phyloP scores from a whole-genome alignment of 2,329 filamentous ascomycete species.

The Aspergillus novofumigatus region DNA sequence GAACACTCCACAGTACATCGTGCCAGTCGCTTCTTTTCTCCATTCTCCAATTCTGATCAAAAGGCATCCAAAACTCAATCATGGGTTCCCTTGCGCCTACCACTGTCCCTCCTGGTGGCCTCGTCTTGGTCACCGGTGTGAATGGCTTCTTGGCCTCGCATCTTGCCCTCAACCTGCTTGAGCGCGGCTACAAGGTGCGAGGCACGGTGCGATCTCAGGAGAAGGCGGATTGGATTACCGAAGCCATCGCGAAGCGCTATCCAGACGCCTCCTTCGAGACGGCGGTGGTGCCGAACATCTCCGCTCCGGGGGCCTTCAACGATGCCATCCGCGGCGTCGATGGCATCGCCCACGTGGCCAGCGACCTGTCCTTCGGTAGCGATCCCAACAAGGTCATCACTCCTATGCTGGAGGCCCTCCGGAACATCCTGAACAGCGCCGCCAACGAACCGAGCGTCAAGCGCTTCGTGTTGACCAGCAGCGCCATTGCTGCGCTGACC shows the following conservation, averaged over 20 bases:
- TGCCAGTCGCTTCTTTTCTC: background rate
- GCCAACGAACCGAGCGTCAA: background rate
- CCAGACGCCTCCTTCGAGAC: background rate
- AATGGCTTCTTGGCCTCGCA: conserved; percentile 47
- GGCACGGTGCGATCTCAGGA: conserved; percentile 42
- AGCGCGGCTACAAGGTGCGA: conserved; percentile 41
- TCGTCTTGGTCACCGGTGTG: conserved; percentile 45
- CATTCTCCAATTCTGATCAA: background rate
- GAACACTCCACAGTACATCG: background rate
- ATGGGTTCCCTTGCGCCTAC: background rate
- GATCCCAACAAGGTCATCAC: conserved; percentile 1
- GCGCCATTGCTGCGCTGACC: background rate
- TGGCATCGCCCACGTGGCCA: background rate
- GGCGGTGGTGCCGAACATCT: background rate
- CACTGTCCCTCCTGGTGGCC: background rate
- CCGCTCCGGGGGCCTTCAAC: background rate
- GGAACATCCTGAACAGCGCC: background rate
- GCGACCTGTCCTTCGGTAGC: background rate
- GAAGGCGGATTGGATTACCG: background rate
- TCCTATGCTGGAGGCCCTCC: background rate
- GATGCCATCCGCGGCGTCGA: background rate
- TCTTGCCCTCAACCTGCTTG: conserved; percentile 39
- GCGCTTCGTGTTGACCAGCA: conserved; percentile 3
- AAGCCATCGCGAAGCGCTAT: background rate
- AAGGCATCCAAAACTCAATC: background rate